Conservation (phyloP, 2,329 filamentous ascomycete genomes). For the Aspergillus calidoustus region DNA sequence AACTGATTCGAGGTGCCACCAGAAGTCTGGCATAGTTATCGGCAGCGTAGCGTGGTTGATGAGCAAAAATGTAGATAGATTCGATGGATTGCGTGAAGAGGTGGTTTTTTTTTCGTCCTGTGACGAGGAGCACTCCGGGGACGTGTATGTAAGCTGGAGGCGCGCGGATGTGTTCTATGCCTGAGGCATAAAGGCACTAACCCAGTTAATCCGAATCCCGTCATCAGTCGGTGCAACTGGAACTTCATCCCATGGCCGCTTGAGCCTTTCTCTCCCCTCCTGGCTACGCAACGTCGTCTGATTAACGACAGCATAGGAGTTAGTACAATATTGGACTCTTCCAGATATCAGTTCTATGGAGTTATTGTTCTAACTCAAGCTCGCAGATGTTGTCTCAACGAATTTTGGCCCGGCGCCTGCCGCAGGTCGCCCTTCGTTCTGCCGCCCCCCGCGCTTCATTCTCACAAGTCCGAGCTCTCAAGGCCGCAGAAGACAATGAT, state of each 20-base stretch:
- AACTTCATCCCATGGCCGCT: constrained; percentile 29
- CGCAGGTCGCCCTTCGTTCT: constrained; percentile 43
- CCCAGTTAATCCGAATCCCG: constrained; percentile 35
- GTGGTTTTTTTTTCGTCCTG: constrained; percentile 48
- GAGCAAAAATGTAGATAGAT: constrained; percentile 36
- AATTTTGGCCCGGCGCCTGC: constrained; percentile 48
- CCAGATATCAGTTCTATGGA: not conserved
- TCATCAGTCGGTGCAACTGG: constrained; percentile 18
- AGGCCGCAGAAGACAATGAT: constrained; percentile 46
- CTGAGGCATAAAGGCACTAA: constrained; percentile 29
- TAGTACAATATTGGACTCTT: constrained; percentile 17
- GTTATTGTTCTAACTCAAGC: constrained; percentile 28
- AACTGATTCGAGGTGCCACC: constrained; percentile 37
- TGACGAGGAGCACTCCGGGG: constrained; percentile 30
- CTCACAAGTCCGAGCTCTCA: constrained; percentile 46
- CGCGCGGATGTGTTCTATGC: constrained; percentile 25
- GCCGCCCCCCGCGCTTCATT: constrained; percentile 47
- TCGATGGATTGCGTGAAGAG: constrained; percentile 42
- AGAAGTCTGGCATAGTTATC: constrained; percentile 52
- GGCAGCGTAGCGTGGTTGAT: constrained; percentile 45
- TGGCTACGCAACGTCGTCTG: constrained; percentile 22
- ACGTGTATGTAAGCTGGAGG: constrained; percentile 36
- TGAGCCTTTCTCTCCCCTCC: constrained; percentile 26
- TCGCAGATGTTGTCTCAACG: constrained; percentile 52
- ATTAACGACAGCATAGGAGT: constrained; percentile 33